phyloP scores from a whole-genome alignment of 176 grass and related monocot species.

The Oryza officinalis region DNA sequence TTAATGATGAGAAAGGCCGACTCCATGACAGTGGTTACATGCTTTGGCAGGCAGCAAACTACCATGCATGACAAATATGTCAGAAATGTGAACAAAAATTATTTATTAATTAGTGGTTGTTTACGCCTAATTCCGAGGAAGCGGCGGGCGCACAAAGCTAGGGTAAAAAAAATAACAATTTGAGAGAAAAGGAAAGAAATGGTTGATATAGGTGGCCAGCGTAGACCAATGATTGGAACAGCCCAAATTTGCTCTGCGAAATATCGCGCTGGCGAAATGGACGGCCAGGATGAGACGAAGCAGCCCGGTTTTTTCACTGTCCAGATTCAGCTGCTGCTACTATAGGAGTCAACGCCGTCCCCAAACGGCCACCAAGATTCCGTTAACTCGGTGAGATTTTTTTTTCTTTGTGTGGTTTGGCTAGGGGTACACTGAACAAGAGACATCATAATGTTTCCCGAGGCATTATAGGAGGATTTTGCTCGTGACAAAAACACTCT shows the following conservation, averaged over 20 bases:
- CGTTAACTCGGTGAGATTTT: conserved; percentile 18
- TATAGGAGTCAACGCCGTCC: conserved; percentile 56
- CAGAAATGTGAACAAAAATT: background rate
- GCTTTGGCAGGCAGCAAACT: conserved; percentile 9
- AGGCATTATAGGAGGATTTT: background rate
- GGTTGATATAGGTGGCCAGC: background rate
- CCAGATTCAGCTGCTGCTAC: conserved; percentile 22
- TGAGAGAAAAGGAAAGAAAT: background rate
- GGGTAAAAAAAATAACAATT: background rate
- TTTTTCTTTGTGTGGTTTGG: background rate
- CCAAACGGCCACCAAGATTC: conserved; percentile 62
- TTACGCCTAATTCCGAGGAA: conserved; percentile 23
- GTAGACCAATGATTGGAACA: conserved; percentile 42
- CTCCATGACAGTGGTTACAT: conserved; percentile 15
- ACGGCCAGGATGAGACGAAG: conserved; percentile 12
- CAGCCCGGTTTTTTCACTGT: conserved; percentile 17
- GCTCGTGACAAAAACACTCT: background rate
- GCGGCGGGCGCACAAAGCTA: conserved; percentile 25
- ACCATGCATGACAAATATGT: background rate
- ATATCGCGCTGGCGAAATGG: conserved; percentile 1
- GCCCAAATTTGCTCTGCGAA: conserved; percentile 11
- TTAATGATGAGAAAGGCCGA: conserved; percentile 17
- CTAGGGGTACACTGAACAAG: conserved; percentile 1
- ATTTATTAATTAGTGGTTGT: background rate
- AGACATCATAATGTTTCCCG: background rate